These are phyloP conservation scores for Capronia coronata DNA, from an alignment of 2,329 filamentous ascomycete species.

Conservation along the genomic window DNA sequence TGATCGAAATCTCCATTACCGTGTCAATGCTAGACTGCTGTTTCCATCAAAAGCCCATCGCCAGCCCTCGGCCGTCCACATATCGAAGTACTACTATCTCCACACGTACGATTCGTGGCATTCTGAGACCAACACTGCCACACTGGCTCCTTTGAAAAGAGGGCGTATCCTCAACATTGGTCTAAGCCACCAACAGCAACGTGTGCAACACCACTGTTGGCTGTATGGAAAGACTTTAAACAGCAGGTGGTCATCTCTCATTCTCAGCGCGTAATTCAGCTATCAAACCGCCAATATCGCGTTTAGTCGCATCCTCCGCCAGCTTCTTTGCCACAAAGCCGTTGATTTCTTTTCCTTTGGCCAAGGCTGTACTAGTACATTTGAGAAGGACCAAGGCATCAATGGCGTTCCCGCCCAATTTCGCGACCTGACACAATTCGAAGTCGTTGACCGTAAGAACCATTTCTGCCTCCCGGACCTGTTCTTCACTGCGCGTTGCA, in stretches of 20 bases:
- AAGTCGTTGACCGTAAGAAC: slow-evolving; percentile 84
- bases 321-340: slow-evolving; percentile 65
- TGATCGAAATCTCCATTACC: too few relatives aligned
- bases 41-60: too few relatives aligned
- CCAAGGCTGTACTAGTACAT: slow-evolving; percentile 66
- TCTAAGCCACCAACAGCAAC: background rate
- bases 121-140: slow-evolving; percentile 4
- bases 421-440: slow-evolving; percentile 85
- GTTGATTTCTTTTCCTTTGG: slow-evolving; percentile 75
- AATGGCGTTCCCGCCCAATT: slow-evolving; percentile 75
- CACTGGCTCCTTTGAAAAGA: background rate
- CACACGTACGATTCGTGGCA: slow-evolving; percentile 1
- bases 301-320: slow-evolving; percentile 68
- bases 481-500: slow-evolving; percentile 46
- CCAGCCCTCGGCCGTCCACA: too few relatives aligned
- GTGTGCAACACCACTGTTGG: background rate
- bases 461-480: slow-evolving; percentile 58
- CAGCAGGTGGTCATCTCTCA: slow-evolving; percentile 59
- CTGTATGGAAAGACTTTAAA: background rate
- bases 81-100: too few relatives aligned
- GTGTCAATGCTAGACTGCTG: too few relatives aligned
- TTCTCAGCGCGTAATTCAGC: slow-evolving; percentile 80
- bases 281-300: slow-evolving; percentile 71
- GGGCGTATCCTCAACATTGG: background rate
- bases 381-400: slow-evolving; percentile 72